Evolutionary conservation across 495 filamentous ascomycete species (phyloP).

Genomic region (Hypoxylon rickii): DNA sequence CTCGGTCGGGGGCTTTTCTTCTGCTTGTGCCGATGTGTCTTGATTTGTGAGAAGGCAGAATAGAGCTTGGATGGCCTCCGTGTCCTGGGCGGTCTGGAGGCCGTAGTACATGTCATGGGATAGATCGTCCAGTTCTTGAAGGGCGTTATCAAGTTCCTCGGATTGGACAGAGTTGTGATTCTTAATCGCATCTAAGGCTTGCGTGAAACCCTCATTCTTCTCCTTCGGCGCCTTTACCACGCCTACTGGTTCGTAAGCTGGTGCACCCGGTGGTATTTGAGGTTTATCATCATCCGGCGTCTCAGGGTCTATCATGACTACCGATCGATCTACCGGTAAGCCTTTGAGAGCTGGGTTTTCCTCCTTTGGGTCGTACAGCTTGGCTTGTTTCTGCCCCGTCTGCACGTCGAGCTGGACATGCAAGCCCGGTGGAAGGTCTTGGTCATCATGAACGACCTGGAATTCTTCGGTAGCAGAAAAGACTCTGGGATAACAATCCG

Average conservation of each 20-base stretch:
- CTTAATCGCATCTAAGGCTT: conserved; percentile 51
- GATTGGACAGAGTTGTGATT: conserved; percentile 24
- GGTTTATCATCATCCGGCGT: conserved; percentile 26
- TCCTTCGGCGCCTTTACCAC: conserved; percentile 51
- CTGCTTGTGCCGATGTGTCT: conserved; percentile 16
- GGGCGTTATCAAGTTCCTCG: conserved; percentile 42
- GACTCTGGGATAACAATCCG: conserved; percentile 66
- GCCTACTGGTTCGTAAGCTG: conserved; percentile 55
- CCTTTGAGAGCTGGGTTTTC: conserved; percentile 47
- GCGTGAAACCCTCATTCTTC: conserved; percentile 47
- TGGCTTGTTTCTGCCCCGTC: conserved; percentile 66
- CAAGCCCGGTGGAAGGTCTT: conserved; percentile 64
- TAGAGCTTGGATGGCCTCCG: conserved; percentile 48
- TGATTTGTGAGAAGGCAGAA: conserved; percentile 45
- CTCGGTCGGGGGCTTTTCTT: conserved; percentile 16
- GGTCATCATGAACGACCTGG: conserved; percentile 63
- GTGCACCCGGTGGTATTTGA: conserved; percentile 44
- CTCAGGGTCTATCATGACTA: conserved; percentile 53
- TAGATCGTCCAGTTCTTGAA: conserved; percentile 60
- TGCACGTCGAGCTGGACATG: conserved; percentile 67
- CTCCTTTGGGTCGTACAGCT: conserved; percentile 59
- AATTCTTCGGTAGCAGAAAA: conserved; percentile 67
- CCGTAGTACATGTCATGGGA: conserved; percentile 73
- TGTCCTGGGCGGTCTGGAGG: conserved; percentile 60
- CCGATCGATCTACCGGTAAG: conserved; percentile 51